phyloP scores from a whole-genome alignment of 345 rosid genomes.

The Salix suchowensis region DNA sequence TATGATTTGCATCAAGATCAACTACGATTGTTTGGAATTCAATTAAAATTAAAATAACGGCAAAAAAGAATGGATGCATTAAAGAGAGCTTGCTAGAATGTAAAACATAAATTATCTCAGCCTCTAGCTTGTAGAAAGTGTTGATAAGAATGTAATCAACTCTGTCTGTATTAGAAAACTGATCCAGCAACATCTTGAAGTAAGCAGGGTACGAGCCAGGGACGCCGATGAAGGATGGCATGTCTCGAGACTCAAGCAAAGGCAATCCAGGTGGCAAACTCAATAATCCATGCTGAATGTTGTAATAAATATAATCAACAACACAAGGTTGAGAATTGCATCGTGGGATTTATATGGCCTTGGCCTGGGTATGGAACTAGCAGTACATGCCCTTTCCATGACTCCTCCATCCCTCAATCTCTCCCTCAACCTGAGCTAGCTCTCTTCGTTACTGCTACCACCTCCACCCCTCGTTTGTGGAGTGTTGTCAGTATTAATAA shows the following conservation, averaged over 20 bases:
- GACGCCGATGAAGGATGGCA: slow-evolving; percentile 17
- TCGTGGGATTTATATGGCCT: slow-evolving; percentile 20
- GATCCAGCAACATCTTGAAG: slow-evolving; percentile 10
- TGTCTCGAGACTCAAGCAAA: slow-evolving; percentile 10
- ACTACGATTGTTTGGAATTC: no score
- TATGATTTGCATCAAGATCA: no score
- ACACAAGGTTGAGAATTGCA: slow-evolving; percentile 44
- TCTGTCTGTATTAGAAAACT: slow-evolving; percentile 19
- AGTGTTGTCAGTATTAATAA: no score
- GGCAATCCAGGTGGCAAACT: slow-evolving; percentile 38
- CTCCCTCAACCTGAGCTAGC: no score
- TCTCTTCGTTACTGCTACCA: no score
- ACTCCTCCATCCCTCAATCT: neutral
- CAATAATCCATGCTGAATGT: slow-evolving; percentile 33
- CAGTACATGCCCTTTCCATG: slow-evolving; percentile 2
- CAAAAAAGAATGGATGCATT: no score
- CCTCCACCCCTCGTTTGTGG: no score
- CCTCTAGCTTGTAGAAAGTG: slow-evolving; percentile 23
- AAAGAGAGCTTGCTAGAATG: no score
- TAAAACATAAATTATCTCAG: slow-evolving; percentile 3
- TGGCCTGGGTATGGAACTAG: slow-evolving; percentile 25
- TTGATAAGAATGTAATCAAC: slow-evolving; percentile 21
- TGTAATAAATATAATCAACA: slow-evolving; percentile 52
- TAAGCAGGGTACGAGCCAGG: slow-evolving; percentile 20
- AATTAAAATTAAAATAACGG: no score